A percentile compares a stretch with the other conserved stretches of the same genome.
These are phyloP conservation scores for Emydomyces testavorans DNA, from an alignment of 2,329 filamentous ascomycete species.

Conservation along the genomic window DNA sequence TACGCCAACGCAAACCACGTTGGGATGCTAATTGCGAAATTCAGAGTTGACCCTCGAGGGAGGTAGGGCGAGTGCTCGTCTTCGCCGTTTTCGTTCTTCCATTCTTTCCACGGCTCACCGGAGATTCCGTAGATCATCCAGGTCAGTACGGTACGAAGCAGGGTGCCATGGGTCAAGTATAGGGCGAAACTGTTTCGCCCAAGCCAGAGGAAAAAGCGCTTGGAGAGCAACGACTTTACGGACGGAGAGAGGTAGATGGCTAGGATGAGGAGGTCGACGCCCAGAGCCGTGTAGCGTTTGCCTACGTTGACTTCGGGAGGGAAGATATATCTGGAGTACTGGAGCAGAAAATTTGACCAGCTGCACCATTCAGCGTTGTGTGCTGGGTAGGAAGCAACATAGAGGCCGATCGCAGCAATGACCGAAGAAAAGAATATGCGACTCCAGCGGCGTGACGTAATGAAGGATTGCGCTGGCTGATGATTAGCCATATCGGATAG, in stretches of 20 bases:
- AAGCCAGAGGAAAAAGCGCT: slow-evolving; percentile 42
- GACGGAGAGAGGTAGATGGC: slow-evolving; percentile 42
- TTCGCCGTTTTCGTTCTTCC: slow-evolving; percentile 33
- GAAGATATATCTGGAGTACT: slow-evolving; percentile 36
- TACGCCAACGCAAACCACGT: slow-evolving; percentile 40
- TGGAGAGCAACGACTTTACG: slow-evolving; percentile 40
- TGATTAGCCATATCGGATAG: slow-evolving; percentile 43
- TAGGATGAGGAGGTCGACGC: slow-evolving; percentile 40
- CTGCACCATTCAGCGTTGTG: slow-evolving; percentile 40
- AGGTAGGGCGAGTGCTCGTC: slow-evolving; percentile 35
- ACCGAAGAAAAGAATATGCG: slow-evolving; percentile 30
- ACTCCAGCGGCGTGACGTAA: slow-evolving; percentile 32
- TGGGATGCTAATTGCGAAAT: slow-evolving; percentile 36
- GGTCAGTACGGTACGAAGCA: slow-evolving; percentile 41
- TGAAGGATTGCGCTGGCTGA: slow-evolving; percentile 36
- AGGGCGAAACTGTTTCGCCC: slow-evolving; percentile 47
- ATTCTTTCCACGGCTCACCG: slow-evolving; percentile 35
- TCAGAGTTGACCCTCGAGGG: slow-evolving; percentile 30
- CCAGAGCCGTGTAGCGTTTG: slow-evolving; percentile 40
- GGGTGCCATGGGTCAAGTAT: slow-evolving; percentile 44
- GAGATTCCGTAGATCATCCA: slow-evolving; percentile 45
- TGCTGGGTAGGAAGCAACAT: slow-evolving; percentile 41
- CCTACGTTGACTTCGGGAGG: slow-evolving; percentile 35
- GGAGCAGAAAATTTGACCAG: slow-evolving; percentile 39
- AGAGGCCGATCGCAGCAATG: slow-evolving; percentile 34